Percentiles rank a stretch among this genome's conserved stretches.
These are phyloP conservation scores for Leccinum huronense DNA, from an alignment of 1,284 basidiomycete species.

Conservation along the genomic window DNA sequence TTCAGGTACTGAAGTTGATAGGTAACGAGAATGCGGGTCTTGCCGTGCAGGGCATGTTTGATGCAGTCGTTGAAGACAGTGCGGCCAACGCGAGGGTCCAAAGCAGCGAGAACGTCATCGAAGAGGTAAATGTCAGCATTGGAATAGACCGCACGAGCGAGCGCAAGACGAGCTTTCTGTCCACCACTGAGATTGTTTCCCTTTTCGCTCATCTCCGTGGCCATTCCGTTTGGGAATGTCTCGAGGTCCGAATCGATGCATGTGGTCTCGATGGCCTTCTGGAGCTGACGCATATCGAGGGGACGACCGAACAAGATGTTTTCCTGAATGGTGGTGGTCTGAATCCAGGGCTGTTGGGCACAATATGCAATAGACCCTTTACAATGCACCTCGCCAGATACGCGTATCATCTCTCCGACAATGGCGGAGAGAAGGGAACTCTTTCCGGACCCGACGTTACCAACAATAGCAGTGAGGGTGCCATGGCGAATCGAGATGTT, in stretches of 20 bases:
- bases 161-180: slow-evolving; percentile 56
- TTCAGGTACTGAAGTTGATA: slow-evolving; percentile 58
- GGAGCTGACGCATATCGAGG: slow-evolving; percentile 39
- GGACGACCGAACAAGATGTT: slow-evolving; percentile 59
- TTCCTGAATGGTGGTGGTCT: slow-evolving; percentile 38
- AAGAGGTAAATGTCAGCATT: slow-evolving; percentile 51
- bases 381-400: slow-evolving; percentile 51
- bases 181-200: slow-evolving; percentile 48
- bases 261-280: slow-evolving; percentile 29
- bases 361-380: slow-evolving; percentile 55
- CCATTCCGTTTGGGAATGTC: slow-evolving; percentile 60
- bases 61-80: slow-evolving; percentile 64
- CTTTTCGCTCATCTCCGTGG: slow-evolving; percentile 59
- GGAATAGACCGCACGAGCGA: slow-evolving; percentile 61
- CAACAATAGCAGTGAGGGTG: slow-evolving; percentile 52
- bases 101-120: slow-evolving; percentile 48
- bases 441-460: slow-evolving; percentile 41
- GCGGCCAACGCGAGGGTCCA: slow-evolving; percentile 58
- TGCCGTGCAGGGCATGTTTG: slow-evolving; percentile 44
- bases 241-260: slow-evolving; percentile 44
- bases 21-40: slow-evolving; percentile 60
- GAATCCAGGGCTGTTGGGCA: slow-evolving; percentile 60
- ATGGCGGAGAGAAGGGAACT: slow-evolving; percentile 44
- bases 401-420: slow-evolving; percentile 53
- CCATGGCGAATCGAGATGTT: slow-evolving; percentile 46